Evolutionary conservation across 352 stramenopile genomes (phyloP), one percentile per base, ranked within the genome.

Genomic region (Pythium dissotocum): DNA sequence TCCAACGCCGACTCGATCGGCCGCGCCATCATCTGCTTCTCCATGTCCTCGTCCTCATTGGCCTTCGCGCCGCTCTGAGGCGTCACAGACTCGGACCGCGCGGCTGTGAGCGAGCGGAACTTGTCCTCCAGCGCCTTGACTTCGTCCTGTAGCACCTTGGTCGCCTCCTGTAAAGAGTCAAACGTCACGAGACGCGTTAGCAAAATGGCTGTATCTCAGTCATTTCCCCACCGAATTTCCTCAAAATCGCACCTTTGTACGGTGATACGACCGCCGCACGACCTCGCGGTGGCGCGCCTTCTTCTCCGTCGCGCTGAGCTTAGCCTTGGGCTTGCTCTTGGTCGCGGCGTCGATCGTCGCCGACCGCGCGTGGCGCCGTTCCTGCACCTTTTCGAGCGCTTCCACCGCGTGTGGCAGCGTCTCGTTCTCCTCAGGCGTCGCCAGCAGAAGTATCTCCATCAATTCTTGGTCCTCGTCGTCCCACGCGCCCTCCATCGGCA

Each of bases 181-280:
- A 52, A 40, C 26, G 21, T 18, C 48, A 46, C 30, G 53, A 42
- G n/a, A 44, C 55, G 24, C 28, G 2, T 58, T 5, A 30, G 46
- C 4, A 30, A 14, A 53, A 26, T 6, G 18, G 35, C n/a, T 9
- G 12, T 59, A 12, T 12, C 26, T 53, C 40, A 12, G n/a, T 18
- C 40, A 68, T 61, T n/a, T 26, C 12, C 12, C 36, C 21, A 55
- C 46, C 14, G 38, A 24, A 18, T 55, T 12, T 59, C 28, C 0
- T 24, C 18, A 28, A 52, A 52, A 52, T 14, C 46, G 7, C 51
- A 89, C 83, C 72, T 92, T 92, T 61, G 85, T 92, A 51, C 84
- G 78, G 36, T 92, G 82, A 58, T 92, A 92, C 7, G 84, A 87
- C n/a, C 84, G 84, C 26, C 82, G 77, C 2, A 92, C 84, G 49